Conservation (phyloP, 2,329 filamentous ascomycete genomes). For the Ophiostoma fasciatum region DNA sequence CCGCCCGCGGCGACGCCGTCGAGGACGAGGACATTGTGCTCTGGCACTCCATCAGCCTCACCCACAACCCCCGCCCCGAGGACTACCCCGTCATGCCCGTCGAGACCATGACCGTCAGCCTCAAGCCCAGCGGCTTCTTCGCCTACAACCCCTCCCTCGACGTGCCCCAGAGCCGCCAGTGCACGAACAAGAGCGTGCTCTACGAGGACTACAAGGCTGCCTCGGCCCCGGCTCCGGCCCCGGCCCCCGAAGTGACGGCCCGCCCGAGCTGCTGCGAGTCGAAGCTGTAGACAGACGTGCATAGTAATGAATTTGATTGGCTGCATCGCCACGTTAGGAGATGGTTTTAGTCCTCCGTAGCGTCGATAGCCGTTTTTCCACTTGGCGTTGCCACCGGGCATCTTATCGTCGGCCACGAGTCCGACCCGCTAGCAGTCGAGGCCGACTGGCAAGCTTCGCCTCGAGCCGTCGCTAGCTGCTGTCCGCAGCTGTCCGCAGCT, state of each 20-base stretch:
- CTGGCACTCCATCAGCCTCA: conserved; percentile 44
- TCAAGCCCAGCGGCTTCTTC: conserved; percentile 42
- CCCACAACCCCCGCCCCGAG: conserved; percentile 49
- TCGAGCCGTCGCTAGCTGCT: no score
- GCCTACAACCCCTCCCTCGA: conserved; percentile 33
- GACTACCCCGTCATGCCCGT: conserved; percentile 57
- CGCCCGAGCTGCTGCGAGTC: neutral
- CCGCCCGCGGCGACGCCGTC: conserved; percentile 17
- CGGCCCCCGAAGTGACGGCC: no score
- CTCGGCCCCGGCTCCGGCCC: no score
- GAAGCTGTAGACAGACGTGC: neutral
- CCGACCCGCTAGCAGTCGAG: no score
- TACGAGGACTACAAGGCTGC: conserved; percentile 4
- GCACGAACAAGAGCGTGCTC: conserved; percentile 20
- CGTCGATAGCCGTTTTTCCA: no score
- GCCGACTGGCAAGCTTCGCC: no score
- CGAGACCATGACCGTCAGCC: conserved; percentile 39
- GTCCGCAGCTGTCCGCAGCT: no score
- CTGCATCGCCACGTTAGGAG: no score
- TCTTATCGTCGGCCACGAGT: no score
- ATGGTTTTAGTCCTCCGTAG: no score
- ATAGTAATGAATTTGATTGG: no score
- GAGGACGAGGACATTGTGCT: conserved; percentile 23
- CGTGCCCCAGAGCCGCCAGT: conserved; percentile 26
- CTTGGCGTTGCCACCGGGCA: no score